phyloP scores from a whole-genome alignment of 2,329 filamentous ascomycete species.

The Myriosclerotinia curreyana region DNA sequence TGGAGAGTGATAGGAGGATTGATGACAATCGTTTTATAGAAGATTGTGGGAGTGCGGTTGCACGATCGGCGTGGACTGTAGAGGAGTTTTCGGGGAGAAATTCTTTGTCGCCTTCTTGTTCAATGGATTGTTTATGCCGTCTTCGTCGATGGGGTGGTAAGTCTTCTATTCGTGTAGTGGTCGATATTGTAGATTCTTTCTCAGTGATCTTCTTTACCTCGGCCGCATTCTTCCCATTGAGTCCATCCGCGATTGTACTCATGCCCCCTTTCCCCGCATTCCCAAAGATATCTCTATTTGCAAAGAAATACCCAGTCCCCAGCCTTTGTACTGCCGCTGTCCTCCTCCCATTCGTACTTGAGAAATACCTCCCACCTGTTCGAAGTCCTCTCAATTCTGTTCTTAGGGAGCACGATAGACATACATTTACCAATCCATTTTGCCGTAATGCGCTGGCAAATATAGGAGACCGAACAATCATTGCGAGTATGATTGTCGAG shows the following conservation, averaged over 20 bases:
- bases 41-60: conserved; percentile 50
- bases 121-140: conserved; percentile 33
- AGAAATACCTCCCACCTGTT: conserved; percentile 31
- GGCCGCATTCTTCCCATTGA: conserved; percentile 24
- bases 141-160: conserved; percentile 38
- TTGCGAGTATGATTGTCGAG: conserved; percentile 18
- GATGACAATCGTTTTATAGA: conserved; percentile 66
- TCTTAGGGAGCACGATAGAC: conserved; percentile 18
- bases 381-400: conserved; percentile 18
- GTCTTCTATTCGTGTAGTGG: conserved; percentile 21
- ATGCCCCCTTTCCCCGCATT: conserved; percentile 30
- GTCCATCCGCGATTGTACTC: conserved; percentile 24
- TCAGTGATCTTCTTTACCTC: conserved; percentile 3
- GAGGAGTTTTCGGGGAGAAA: conserved; percentile 52
- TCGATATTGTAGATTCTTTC: conserved; percentile 1
- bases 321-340: conserved; percentile 28
- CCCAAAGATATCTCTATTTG: conserved; percentile 31
- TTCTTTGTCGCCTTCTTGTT: conserved; percentile 27
- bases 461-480: conserved; percentile 22
- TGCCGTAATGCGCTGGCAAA: conserved; percentile 2
- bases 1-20: conserved; percentile 86
- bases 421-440: conserved; percentile 17
- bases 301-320: conserved; percentile 35
- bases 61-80: conserved; percentile 50
- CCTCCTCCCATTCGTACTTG: conserved; percentile 28